Evolutionary conservation across 2,329 filamentous ascomycete species (phyloP), one percentile per base, ranked within the genome.

Genomic region (Fusarium xylarioides): DNA sequence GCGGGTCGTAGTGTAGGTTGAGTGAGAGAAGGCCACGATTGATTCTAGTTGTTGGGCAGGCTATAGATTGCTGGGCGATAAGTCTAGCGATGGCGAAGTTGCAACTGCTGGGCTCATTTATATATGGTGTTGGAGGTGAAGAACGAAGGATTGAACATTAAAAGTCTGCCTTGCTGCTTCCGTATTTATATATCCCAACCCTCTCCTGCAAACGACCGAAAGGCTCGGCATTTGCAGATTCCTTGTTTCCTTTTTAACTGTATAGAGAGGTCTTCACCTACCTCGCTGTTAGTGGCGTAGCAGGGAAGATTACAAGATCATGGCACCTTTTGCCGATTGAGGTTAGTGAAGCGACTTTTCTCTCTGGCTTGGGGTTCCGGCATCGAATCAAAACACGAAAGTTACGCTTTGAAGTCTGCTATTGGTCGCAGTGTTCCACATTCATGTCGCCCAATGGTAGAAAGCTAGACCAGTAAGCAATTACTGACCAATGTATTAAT

Each of bases 171-270:
- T 28, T 15, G 6, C 5, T 28, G 7, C 6, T 18, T 11, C 4
- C 16, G 11, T 30, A 30, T 30, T 49, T 49, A n/a, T 49, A 49
- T 30, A n/a, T n/a, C n/a, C 7, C 19, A 26, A 30, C 19, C 19
- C 3, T 8, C 3, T 6, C 12, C n/a, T 3, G 14, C 10, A 30
- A 49, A 49, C n/a, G 28, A 30, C 46, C 46, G 28, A n/a, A 2
- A 30, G 11, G 10, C 21, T 49, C 46, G 28, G 46, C 14, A 6
- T 30, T 49, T 18, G 0, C 7, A 30, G 14, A 11, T 5, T 11
- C 26, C 14, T 16, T 4, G 2, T 4, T n/a, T 6, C 5, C 1
- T 21, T 11, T 2, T 26, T 26, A 0, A 16, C 3, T 30, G 23
- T 2, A 28, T 12, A n/a, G 4, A 16, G 4, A 10, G 26, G 4